Evolutionary conservation across 257 asterid species (phyloP).

Genomic region (Orobanche coerulescens): DNA sequence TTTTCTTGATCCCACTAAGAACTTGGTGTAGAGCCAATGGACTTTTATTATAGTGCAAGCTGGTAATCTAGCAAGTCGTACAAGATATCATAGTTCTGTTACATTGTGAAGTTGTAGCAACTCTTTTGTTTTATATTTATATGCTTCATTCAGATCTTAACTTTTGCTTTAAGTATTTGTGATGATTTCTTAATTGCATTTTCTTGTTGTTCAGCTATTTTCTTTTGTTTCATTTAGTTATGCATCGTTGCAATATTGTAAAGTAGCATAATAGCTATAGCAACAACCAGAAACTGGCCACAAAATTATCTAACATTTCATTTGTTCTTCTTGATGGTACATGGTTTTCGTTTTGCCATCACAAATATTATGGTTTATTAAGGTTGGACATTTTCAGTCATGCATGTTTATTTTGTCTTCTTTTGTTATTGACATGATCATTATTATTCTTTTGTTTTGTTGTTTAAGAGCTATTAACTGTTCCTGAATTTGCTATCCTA

Average conservation of each 20-base stretch:
- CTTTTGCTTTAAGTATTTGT: background rate
- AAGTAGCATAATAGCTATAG: conserved; percentile 1
- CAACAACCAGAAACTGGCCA: conserved; percentile 2
- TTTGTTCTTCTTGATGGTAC: background rate
- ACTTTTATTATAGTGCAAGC: background rate
- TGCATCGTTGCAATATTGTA: conserved; percentile 13
- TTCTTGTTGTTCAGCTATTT: background rate
- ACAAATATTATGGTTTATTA: conserved; percentile 14
- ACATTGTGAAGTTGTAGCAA: conserved; percentile 7
- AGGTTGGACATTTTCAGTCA: background rate
- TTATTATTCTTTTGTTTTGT: background rate
- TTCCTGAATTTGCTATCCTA: background rate
- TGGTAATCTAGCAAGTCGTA: background rate
- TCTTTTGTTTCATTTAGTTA: background rate
- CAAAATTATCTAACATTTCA: background rate
- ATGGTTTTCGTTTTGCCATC: background rate
- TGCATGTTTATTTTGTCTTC: conserved; percentile 4
- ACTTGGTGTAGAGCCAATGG: background rate
- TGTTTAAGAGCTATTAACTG: conserved; percentile 1
- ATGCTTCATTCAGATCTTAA: background rate
- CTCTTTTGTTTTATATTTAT: background rate
- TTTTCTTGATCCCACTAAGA: conserved; percentile 6
- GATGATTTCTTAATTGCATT: background rate
- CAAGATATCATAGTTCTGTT: conserved; percentile 8
- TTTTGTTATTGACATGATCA: conserved; percentile 1